phyloP scores from a whole-genome alignment of 2,329 filamentous ascomycete genomes.

The Fusarium ambrosium region DNA sequence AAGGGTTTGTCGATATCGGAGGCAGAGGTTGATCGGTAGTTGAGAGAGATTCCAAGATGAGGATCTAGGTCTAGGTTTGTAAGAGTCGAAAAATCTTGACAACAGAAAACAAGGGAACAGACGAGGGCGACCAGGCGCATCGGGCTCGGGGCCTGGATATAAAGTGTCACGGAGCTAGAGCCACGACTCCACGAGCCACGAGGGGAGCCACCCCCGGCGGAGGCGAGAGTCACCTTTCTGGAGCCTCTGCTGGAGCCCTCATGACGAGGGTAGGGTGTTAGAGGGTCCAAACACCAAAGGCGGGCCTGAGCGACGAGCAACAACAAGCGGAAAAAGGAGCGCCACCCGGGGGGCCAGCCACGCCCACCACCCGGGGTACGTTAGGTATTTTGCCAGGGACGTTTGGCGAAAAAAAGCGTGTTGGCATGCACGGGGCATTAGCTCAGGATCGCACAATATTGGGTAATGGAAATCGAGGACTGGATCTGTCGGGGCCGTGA shows the following conservation, averaged over 20 bases:
- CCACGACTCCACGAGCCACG: constrained; percentile 35
- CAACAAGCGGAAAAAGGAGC: constrained; percentile 29
- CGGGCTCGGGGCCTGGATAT: constrained; percentile 40
- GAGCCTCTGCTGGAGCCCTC: constrained; percentile 18
- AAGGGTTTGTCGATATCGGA: constrained; percentile 28
- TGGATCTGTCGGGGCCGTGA: constrained; percentile 48
- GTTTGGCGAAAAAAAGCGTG: constrained; percentile 33
- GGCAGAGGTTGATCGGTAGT: constrained; percentile 3
- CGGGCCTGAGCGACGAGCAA: constrained; percentile 38
- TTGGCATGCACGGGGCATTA: constrained; percentile 49
- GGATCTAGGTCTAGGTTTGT: constrained; percentile 18
- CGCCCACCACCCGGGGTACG: constrained; percentile 3
- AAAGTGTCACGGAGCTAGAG: constrained; percentile 22
- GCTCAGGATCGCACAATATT: constrained; percentile 55
- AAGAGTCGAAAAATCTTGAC: constrained; percentile 24
- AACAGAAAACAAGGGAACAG: constrained; percentile 27
- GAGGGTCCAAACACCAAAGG: constrained; percentile 41
- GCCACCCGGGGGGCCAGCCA: constrained; percentile 33
- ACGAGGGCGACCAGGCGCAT: constrained; percentile 28
- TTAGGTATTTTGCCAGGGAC: constrained; percentile 29
- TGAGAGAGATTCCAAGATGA: constrained; percentile 19
- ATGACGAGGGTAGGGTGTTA: constrained; percentile 34
- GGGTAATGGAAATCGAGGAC: constrained; percentile 64
- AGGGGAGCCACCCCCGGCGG: constrained; percentile 22
- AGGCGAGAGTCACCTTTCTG: constrained; percentile 13